A percentile compares a stretch with the other conserved stretches of the same genome.
These are phyloP conservation scores for Gnomoniopsis sp. DNA, from an alignment of 2,329 filamentous ascomycete species.

Conservation along the genomic window DNA sequence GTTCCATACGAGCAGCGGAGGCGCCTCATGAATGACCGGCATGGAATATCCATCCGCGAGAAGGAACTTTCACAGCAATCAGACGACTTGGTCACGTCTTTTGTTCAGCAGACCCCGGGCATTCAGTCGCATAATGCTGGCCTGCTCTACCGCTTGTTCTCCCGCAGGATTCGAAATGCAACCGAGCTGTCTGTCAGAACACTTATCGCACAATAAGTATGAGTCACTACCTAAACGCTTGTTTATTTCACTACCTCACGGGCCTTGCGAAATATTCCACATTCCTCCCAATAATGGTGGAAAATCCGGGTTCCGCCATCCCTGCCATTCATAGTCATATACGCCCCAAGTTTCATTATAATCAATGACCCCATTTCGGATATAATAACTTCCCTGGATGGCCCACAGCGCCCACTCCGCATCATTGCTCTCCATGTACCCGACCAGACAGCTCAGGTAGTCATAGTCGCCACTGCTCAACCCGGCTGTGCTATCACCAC, in stretches of 20 bases:
- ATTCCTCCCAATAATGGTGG: slow-evolving; percentile 31
- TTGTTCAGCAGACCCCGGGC: too few relatives aligned
- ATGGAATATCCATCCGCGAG: too few relatives aligned
- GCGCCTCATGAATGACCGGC: too few relatives aligned
- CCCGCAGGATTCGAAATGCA: not conserved
- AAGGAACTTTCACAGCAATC: too few relatives aligned
- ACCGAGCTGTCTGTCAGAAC: too few relatives aligned
- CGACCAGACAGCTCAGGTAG: slow-evolving; percentile 50
- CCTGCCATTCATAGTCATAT: slow-evolving; percentile 32
- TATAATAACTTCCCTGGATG: slow-evolving; percentile 56
- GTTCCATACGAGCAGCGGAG: too few relatives aligned
- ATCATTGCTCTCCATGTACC: slow-evolving; percentile 52
- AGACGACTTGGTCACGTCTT: too few relatives aligned
- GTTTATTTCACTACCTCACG: slow-evolving; percentile 20
- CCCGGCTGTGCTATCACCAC: slow-evolving; percentile 35
- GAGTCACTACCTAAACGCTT: not conserved
- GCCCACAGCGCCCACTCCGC: slow-evolving; percentile 60
- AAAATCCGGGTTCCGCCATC: slow-evolving; percentile 39
- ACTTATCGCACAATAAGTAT: not conserved
- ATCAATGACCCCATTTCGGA: slow-evolving; percentile 46
- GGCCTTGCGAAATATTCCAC: slow-evolving; percentile 39
- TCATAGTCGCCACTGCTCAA: slow-evolving; percentile 39
- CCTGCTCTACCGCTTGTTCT: not conserved
- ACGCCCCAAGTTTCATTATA: slow-evolving; percentile 52
- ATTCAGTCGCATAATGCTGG: too few relatives aligned